phyloP scores from a whole-genome alignment of 2,329 filamentous ascomycete genomes.

The Decorospora gaudefroyi region DNA sequence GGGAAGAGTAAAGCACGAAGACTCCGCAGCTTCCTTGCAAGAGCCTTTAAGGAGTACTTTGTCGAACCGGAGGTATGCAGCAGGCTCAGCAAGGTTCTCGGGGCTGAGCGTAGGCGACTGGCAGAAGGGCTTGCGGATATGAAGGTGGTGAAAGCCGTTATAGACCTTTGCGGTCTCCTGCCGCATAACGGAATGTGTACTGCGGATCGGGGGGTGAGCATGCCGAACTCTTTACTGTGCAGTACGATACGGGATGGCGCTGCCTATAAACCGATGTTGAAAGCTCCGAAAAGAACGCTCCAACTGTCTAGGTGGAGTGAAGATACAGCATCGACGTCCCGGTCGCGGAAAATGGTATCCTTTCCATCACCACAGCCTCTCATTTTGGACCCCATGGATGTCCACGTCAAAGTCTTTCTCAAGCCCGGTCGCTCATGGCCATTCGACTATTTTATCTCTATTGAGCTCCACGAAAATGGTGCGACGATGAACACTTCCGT shows the following conservation, averaged over 20 bases:
- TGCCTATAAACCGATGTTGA: neutral
- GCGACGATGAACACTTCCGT: neutral
- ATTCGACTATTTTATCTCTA: neutral
- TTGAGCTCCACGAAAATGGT: neutral
- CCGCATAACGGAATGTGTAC: neutral
- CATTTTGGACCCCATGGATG: neutral
- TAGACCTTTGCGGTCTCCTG: neutral
- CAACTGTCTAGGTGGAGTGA: neutral
- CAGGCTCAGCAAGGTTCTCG: neutral
- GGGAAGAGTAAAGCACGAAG: neutral
- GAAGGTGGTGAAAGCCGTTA: neutral
- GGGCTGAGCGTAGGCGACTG: neutral
- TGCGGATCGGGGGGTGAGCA: neutral
- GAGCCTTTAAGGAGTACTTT: neutral
- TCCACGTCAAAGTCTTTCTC: neutral
- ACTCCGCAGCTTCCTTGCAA: neutral
- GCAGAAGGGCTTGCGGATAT: neutral
- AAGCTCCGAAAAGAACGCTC: neutral
- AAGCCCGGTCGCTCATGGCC: neutral
- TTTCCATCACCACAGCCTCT: neutral
- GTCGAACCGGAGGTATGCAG: neutral
- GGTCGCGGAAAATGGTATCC: neutral
- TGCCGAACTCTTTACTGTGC: too few relatives aligned
- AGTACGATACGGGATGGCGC: too few relatives aligned
- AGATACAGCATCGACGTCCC: neutral